Evolutionary conservation across 805 yeast genomes (phyloP).

Genomic region (Ogataea pignaliae): DNA sequence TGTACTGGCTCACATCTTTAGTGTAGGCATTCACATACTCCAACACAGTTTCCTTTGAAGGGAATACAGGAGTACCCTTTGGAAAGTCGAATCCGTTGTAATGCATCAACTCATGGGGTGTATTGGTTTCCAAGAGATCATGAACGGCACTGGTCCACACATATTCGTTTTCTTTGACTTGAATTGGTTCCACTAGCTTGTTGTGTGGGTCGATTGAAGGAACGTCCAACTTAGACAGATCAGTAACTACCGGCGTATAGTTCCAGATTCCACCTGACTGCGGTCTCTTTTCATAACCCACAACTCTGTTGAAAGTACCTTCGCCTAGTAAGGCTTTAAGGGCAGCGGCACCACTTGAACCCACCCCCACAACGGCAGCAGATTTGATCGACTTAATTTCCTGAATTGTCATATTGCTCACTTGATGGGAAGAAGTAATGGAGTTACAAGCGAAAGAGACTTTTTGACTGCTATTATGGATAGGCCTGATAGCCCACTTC

Average conservation of each 20-base stretch:
- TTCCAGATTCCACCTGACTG: conserved; percentile 83
- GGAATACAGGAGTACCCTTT: conserved; percentile 44
- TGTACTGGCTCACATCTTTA: conserved; percentile 33
- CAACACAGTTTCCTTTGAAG: conserved; percentile 52
- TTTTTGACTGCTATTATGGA: no score
- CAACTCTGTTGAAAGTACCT: conserved; percentile 39
- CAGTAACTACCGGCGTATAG: conserved; percentile 34
- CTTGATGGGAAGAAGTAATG: no score
- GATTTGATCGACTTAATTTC: conserved; percentile 6
- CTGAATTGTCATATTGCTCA: neutral
- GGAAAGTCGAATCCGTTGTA: conserved; percentile 51
- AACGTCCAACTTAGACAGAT: conserved; percentile 13
- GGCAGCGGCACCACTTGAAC: conserved; percentile 67
- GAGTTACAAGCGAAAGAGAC: no score
- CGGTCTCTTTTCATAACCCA: conserved; percentile 55
- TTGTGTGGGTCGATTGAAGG: conserved; percentile 29
- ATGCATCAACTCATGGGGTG: conserved; percentile 63
- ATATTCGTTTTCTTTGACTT: conserved; percentile 10
- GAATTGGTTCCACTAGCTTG: conserved; percentile 6
- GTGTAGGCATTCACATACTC: conserved; percentile 54
- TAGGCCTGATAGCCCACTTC: no score
- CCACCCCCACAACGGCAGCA: conserved; percentile 73
- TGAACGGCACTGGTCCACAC: conserved; percentile 57
- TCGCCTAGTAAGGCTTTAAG: conserved; percentile 61
- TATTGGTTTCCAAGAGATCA: conserved; percentile 64